Base-by-base conservation (phyloP, 139 green algal species). In the Edaphochlamys debaryana region DNA sequence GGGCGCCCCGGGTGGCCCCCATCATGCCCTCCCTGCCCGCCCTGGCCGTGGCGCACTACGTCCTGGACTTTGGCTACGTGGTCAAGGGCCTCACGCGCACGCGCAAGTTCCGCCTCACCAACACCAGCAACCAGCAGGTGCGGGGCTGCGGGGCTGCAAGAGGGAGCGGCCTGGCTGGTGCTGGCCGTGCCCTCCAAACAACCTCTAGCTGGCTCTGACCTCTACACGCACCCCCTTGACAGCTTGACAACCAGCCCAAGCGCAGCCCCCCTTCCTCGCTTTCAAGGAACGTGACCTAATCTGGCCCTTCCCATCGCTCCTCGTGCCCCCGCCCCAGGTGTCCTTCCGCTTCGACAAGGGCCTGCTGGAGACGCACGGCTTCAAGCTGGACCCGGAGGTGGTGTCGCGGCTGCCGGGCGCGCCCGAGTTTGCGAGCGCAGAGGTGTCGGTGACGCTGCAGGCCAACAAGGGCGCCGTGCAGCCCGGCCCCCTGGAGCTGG, bases 21-120 rank as follows among this genome's bases (percentile, higher is more conserved):
- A 15, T 62, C 25, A 71, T 86, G 74, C 74, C 87, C 17, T 38
- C 56, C 37, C 34, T 89, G 63, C 82, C 79, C 37, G 41, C 77
- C 2, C 79, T 92, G 29, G 79, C 86, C 20, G 78, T 79, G 70
- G 84, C 90, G 25, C 84, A 93, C 62, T 97, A 96, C 68, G 30
- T 95, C 52, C 67, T 95, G 63, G 94, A 97, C 91, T 96, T 96
- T 91, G 94, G 94, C 23, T 86, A 88, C 82, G 89, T 96, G 9
- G 87, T 90, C 68, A 96, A 95, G 87, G 94, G 93, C 56, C 91
- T 89, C 19, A 80, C 68, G 13, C 63, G 50, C 22, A 85, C 79
- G 29, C 74, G 86, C 29, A 93, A 90, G 50, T 94, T 97, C 85
- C 89, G 89, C 60, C 58, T 96, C 52, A 87, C 87, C 45, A 97